phyloP scores from a whole-genome alignment of 768 basidiomycete species.

The Termitomyces sp. region DNA sequence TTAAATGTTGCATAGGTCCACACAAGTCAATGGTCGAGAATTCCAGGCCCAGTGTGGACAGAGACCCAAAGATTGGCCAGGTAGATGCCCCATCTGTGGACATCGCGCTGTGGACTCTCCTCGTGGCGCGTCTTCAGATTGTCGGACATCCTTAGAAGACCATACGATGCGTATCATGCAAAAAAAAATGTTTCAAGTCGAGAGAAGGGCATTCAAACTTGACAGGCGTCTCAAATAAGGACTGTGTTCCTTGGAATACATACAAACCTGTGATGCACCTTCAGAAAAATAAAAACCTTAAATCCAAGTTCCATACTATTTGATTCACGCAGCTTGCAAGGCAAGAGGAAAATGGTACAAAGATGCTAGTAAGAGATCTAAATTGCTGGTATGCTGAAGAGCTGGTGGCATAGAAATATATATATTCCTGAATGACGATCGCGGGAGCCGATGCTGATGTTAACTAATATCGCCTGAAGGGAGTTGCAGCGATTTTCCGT shows the following conservation, averaged over 20 bases:
- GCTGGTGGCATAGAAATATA: constrained; percentile 4
- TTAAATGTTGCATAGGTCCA: not conserved
- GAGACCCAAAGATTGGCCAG: not conserved
- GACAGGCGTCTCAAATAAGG: not conserved
- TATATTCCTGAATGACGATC: not conserved
- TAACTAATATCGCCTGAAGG: constrained; percentile 1
- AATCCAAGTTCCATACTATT: not conserved
- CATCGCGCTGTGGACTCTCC: not conserved
- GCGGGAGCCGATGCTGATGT: not conserved
- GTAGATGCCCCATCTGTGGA: not conserved
- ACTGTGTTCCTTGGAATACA: not conserved
- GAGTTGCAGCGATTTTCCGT: not conserved
- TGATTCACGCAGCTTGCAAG: not conserved
- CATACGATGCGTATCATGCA: not conserved
- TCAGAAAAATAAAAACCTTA: not conserved
- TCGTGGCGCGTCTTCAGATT: not conserved
- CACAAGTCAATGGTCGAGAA: not conserved
- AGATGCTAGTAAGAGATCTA: not conserved
- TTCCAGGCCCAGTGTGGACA: not conserved
- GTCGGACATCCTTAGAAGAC: not conserved
- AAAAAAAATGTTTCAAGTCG: not conserved
- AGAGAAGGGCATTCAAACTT: not conserved
- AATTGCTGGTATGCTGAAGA: not conserved
- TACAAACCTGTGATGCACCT: not conserved
- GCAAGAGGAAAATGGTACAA: constrained; percentile 2